A percentile compares a stretch with the other conserved stretches of the same genome.
Conservation (phyloP, 2,329 filamentous ascomycete genomes). For the Penicillium sp. region DNA sequence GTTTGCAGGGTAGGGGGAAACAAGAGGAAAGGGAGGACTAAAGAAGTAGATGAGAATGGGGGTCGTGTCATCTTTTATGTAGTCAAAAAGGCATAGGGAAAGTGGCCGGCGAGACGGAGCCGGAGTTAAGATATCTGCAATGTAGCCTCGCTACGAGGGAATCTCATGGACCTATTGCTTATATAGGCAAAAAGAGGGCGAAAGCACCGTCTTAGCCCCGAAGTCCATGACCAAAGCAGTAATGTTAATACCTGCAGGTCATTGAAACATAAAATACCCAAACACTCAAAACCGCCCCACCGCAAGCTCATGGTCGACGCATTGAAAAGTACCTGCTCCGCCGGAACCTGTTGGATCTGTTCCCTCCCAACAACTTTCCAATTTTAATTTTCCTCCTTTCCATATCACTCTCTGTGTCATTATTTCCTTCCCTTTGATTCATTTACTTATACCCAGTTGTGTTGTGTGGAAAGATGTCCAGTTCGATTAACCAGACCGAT, state of each 20-base stretch:
- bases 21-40: background rate
- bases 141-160: background rate
- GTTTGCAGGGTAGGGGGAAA: background rate
- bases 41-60: background rate
- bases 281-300: slow-evolving; percentile 19
- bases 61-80: background rate
- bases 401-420: slow-evolving; percentile 13
- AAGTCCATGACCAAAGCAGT: background rate
- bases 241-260: slow-evolving; percentile 15
- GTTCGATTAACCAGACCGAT: slow-evolving; percentile 53
- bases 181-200: background rate
- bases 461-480: slow-evolving; percentile 45
- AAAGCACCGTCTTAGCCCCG: background rate
- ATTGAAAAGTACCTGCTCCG: slow-evolving; percentile 38
- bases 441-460: slow-evolving; percentile 6
- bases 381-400: slow-evolving; percentile 11
- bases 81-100: background rate
- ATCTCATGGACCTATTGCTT: background rate
- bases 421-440: slow-evolving; percentile 13
- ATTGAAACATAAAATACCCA: slow-evolving; percentile 17
- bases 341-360: slow-evolving; percentile 29
- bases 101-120: background rate
- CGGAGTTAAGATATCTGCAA: background rate
- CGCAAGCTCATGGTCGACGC: slow-evolving; percentile 22
- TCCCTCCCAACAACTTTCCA: slow-evolving; percentile 22